Evolutionary conservation across 2,329 filamentous ascomycete genomes (phyloP), one percentile per base, ranked within the genome.

Genomic region (Trichophyton simii): DNA sequence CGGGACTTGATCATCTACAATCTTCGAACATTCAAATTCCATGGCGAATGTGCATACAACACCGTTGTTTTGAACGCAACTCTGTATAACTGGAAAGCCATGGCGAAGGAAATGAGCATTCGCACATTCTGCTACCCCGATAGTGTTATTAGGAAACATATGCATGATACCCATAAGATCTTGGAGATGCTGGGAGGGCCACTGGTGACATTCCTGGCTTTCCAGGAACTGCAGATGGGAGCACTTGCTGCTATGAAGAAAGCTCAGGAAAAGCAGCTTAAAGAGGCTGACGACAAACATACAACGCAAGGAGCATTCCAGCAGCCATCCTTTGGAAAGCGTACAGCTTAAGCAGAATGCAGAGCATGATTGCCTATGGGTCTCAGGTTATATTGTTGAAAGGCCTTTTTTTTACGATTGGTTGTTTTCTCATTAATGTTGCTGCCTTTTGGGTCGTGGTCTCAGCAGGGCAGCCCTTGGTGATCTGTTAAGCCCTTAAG

Each of bases 71-170:
- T 75, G 64, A 70, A 74, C 61, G 84, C 75, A 2, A 78, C 78
- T 59, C 70, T 82, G 58, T 72, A 76, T 41, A 76, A 73, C 61
- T 82, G 80, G 80, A 79, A 76, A 62, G 69, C 70, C 2, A 70
- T 80, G 18, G 72, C 74, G 44, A 76, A 72, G 44, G 74, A 78
- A 59, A 77, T 82, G 76, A 72, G 72, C 48, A 69, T 80, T 36
- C 76, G 78, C 31, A 81, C 78, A 1, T 80, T 80, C 65, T 82
- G 79, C 66, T 69, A 73, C 25, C 75, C 78, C 1, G 79, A 82
- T 64, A 76, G 73, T 57, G 73, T 75, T 13, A 74, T 82, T 59
- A 71, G 76, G 60, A 80, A 80, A 66, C 73, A 80, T 54, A 68
- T 82, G 60, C 73, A 77, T 58, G 79, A 81, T 59, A 73, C 76